Evolutionary conservation across 108 stramenopile genomes (phyloP), one percentile per base, ranked within the genome.

Genomic region (Fragilaria radians): DNA sequence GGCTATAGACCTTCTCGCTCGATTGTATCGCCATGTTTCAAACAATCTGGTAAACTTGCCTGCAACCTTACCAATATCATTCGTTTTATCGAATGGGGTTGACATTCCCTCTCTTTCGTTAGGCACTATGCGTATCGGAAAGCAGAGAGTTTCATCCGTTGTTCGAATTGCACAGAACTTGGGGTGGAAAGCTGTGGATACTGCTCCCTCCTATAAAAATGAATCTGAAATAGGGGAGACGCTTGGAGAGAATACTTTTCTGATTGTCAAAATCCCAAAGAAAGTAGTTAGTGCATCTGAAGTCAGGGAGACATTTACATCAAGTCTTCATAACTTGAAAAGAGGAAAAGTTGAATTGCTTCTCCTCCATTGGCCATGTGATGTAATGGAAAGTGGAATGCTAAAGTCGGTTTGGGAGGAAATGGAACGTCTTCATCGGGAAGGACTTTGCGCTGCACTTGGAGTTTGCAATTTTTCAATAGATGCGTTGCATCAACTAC

Each of bases 151-250:
- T 47, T 31, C 57, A 30, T 57, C 70, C 14, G 57, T 66, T 27
- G 69, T 88, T 5, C 52, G 46, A 25, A 47, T 21, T 34, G 80
- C 82, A 30, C 24, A 74, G 11, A 7, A 55, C 25, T 0, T 59
- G 21, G 87, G 87, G 7, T 66, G 82, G 46, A 24, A 58, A 18
- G 73, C 77, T 5, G 42, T 89, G 25, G 91, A 92, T 67, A 92
- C 91, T 30, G 91, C 91, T 9, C 87, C 86, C 3, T 82, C 91
- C 2, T 92, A 92, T 72, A 77, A 83, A 0, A 89, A 92, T 52
- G 83, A 88, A 65, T 55, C 65, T 32, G 62, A 80, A 58, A 51
- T 88, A n/a, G 86, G 86, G 19, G 52, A 56, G 22, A 74, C 72
- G 14, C 32, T 83, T n/a, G 21, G 46, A 28, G 51, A 25, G 47